A percentile compares a stretch with the other conserved stretches of the same genome.
Conservation (phyloP, 805 yeast genomes). For the Pichia exigua region DNA sequence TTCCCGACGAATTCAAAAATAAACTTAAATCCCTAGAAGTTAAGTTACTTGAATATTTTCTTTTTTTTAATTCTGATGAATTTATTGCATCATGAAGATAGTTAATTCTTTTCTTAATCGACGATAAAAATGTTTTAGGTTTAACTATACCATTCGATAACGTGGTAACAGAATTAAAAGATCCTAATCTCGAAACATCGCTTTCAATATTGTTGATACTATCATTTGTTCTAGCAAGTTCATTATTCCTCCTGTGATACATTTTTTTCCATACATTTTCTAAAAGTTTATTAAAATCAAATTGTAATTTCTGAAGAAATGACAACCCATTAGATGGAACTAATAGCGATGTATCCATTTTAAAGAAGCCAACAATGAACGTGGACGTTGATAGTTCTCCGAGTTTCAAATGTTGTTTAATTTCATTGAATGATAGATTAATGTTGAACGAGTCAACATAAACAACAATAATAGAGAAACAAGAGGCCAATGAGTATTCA, state of each 20-base stretch:
- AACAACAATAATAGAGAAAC: constrained; percentile 10
- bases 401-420: constrained; percentile 5
- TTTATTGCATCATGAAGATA: constrained; percentile 1
- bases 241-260: neutral
- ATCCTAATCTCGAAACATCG: neutral
- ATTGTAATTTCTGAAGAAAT: neutral
- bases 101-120: neutral
- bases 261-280: constrained; percentile 3
- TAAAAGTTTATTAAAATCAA: neutral
- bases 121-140: neutral
- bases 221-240: too few species aligned
- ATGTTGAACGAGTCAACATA: constrained; percentile 7
- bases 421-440: neutral
- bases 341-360: neutral
- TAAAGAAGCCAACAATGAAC: constrained; percentile 7
- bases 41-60: neutral
- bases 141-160: neutral
- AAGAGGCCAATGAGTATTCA: neutral
- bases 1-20: neutral
- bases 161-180: neutral
- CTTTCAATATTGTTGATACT: neutral
- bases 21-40: neutral
- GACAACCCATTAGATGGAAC: neutral
- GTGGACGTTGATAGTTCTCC: neutral
- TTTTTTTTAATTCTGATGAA: neutral